These are phyloP conservation scores for Eucalyptus pauciflora DNA, from an alignment of 345 rosid species.

Conservation along the genomic window DNA sequence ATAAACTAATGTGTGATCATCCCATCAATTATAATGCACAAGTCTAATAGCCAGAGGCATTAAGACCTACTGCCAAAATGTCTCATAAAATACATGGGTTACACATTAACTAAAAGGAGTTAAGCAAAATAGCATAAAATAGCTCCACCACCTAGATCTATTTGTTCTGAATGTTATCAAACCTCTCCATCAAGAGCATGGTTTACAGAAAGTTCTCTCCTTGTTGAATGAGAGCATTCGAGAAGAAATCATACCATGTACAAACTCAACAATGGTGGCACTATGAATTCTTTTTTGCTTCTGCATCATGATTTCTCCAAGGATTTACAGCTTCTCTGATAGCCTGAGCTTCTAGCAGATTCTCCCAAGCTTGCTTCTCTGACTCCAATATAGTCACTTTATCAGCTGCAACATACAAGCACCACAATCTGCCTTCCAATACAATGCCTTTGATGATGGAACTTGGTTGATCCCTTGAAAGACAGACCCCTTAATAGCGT, in stretches of 20 bases:
- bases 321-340: too few relatives aligned
- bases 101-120: not conserved
- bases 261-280: not conserved
- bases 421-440: not conserved
- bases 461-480: not conserved
- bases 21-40: not conserved
- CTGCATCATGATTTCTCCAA: too few relatives aligned
- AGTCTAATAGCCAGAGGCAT: not conserved
- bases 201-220: not conserved
- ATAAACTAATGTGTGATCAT: not conserved
- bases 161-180: not conserved
- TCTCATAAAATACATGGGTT: not conserved
- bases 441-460: not conserved
- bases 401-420: slow-evolving; percentile 24
- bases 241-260: not conserved
- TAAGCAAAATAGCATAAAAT: too few relatives aligned
- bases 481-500: not conserved
- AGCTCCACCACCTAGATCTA: not conserved
- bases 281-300: slow-evolving; percentile 10
- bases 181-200: not conserved
- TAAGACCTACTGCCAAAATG: not conserved
- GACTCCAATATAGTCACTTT: slow-evolving; percentile 53
- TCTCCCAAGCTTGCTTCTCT: too few relatives aligned
- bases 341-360: too few relatives aligned
- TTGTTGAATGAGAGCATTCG: not conserved